Evolutionary conservation across 176 grass and related monocot genomes (phyloP).

Genomic region (Triticum turgidum): DNA sequence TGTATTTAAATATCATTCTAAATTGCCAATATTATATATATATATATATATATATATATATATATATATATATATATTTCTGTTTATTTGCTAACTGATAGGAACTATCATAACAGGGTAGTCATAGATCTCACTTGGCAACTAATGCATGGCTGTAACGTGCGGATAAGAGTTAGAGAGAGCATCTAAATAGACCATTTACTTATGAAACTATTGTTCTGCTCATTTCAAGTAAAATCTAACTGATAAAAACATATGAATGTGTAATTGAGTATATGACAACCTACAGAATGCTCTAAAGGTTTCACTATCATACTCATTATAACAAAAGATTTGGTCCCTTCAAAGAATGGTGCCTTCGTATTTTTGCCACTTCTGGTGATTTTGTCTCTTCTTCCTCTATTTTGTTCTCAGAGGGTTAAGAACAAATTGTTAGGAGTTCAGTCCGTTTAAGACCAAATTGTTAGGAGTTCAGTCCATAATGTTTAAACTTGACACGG

Average conservation of each 20-base stretch:
- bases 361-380: background rate
- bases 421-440: background rate
- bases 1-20: background rate
- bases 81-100: background rate
- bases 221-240: background rate
- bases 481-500: background rate
- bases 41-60: too few species aligned
- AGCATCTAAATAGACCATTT: background rate
- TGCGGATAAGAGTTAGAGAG: background rate
- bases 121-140: background rate
- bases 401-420: background rate
- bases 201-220: background rate
- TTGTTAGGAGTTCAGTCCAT: background rate
- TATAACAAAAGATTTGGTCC: background rate
- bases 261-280: background rate
- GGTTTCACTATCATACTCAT: background rate
- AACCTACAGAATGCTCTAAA: background rate
- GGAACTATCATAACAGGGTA: background rate
- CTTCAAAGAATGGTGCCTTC: background rate
- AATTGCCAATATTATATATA: background rate
- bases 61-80: too few species aligned
- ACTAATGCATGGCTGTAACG: constrained; percentile 5
- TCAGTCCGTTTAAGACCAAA: background rate
- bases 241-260: background rate
- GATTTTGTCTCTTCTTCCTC: background rate